A percentile compares a stretch with the other conserved stretches of the same genome.
Evolutionary conservation across 2,329 filamentous ascomycete species (phyloP).

Genomic region (Cercospora berteroae): DNA sequence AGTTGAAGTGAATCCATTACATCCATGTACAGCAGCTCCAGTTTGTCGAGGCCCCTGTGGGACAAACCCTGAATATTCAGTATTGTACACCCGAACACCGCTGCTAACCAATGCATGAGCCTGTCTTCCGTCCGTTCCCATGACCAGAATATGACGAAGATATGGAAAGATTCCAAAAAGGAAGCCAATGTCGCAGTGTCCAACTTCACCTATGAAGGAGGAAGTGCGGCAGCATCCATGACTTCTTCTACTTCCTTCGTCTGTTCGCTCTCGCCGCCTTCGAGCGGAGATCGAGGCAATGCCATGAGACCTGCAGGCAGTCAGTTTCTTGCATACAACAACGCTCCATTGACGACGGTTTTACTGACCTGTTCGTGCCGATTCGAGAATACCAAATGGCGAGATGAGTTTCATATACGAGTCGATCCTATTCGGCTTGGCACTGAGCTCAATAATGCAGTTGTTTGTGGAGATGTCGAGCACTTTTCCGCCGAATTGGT

Average conservation of each 20-base stretch:
- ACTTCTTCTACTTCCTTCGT: slow-evolving; percentile 90
- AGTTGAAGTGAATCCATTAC: neutral
- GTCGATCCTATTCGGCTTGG: slow-evolving; percentile 90
- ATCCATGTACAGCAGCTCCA: neutral
- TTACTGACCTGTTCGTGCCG: slow-evolving; percentile 72
- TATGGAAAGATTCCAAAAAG: neutral
- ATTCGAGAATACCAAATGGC: slow-evolving; percentile 95
- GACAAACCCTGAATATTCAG: neutral
- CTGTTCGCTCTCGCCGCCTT: slow-evolving; percentile 67
- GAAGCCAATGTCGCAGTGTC: neutral
- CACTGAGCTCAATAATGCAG: slow-evolving; percentile 95
- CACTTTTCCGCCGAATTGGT: slow-evolving; percentile 97
- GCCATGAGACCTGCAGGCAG: slow-evolving; percentile 74
- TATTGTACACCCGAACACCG: slow-evolving; percentile 2
- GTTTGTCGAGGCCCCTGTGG: neutral
- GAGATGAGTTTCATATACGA: slow-evolving; percentile 94
- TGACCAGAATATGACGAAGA: neutral
- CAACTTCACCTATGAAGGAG: slow-evolving; percentile 54
- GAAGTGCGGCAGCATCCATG: slow-evolving; percentile 89
- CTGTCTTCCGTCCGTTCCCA: neutral
- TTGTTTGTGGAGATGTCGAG: slow-evolving; percentile 97
- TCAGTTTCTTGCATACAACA: slow-evolving; percentile 19
- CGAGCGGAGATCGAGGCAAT: slow-evolving; percentile 84
- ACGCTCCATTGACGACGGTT: neutral
- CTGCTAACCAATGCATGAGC: slow-evolving; percentile 4